phyloP scores from a whole-genome alignment of 192 early-diverging fungal genomes.

The Backusella liffmaniae region DNA sequence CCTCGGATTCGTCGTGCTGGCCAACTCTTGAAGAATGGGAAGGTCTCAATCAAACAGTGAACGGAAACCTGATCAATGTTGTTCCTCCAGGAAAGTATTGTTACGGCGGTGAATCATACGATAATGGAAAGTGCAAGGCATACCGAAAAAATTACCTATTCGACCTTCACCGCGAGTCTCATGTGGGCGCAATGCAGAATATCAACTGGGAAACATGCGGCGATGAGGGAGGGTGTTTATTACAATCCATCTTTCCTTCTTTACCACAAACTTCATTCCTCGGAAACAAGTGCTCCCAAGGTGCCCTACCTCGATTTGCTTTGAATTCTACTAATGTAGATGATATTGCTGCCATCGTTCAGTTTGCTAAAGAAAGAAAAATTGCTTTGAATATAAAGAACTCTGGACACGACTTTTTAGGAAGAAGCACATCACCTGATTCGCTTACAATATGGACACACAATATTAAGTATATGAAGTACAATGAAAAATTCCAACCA shows the following conservation, averaged over 20 bases:
- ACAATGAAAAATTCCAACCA: slow-evolving; percentile 31
- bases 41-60: slow-evolving; percentile 14
- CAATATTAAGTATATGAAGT: slow-evolving; percentile 36
- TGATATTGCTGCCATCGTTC: slow-evolving; percentile 32
- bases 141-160: neutral
- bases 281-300: slow-evolving; percentile 26
- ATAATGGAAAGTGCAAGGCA: slow-evolving; percentile 24
- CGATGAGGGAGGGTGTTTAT: slow-evolving; percentile 9
- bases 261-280: neutral
- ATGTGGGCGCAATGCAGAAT: slow-evolving; percentile 12
- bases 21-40: slow-evolving; percentile 28
- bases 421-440: slow-evolving; percentile 42
- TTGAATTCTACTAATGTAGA: slow-evolving; percentile 28
- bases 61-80: slow-evolving; percentile 25
- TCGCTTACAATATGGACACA: slow-evolving; percentile 49
- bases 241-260: slow-evolving; percentile 1
- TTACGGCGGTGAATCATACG: slow-evolving; percentile 25
- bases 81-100: slow-evolving; percentile 31
- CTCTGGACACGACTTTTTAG: slow-evolving; percentile 51
- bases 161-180: neutral
- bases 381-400: slow-evolving; percentile 55
- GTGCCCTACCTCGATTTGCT: slow-evolving; percentile 34
- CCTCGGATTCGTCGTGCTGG: slow-evolving; percentile 27
- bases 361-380: slow-evolving; percentile 39
- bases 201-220: slow-evolving; percentile 34